Conservation (phyloP, 495 filamentous ascomycete species). For the Tuber magnatum region DNA sequence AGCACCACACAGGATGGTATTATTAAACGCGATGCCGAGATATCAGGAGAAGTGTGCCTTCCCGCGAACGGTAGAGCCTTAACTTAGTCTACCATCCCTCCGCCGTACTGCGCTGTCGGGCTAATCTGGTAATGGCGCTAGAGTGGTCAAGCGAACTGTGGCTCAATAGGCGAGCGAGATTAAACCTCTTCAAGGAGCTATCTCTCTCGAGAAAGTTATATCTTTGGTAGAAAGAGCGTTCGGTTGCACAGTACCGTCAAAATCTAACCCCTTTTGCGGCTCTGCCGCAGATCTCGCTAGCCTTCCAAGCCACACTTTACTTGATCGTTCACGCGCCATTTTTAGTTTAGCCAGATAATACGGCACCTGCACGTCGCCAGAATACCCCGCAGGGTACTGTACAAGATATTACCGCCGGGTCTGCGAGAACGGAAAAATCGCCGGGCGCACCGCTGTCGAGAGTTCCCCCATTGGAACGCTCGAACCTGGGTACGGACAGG, state of each 20-base stretch:
- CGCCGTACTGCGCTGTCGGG: neutral
- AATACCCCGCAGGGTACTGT: neutral
- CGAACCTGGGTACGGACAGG: neutral
- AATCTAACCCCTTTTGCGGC: neutral
- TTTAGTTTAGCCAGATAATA: neutral
- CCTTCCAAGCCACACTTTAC: neutral
- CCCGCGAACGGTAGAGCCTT: neutral
- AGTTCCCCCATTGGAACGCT: neutral
- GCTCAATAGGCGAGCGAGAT: neutral
- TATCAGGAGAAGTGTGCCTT: neutral
- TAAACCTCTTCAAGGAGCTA: neutral
- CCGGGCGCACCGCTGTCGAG: neutral
- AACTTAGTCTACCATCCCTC: neutral
- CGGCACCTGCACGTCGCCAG: neutral
- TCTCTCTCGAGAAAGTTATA: neutral
- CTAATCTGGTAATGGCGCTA: neutral
- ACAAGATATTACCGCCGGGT: neutral
- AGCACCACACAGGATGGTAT: too few species aligned
- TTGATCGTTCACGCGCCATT: neutral
- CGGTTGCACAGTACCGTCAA: neutral
- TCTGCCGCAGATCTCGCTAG: neutral
- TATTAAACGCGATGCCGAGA: neutral
- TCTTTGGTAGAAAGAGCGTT: neutral
- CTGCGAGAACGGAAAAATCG: neutral
- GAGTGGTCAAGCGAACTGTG: neutral